phyloP scores from a whole-genome alignment of 805 yeast genomes.

The Pichia cabralensis region DNA sequence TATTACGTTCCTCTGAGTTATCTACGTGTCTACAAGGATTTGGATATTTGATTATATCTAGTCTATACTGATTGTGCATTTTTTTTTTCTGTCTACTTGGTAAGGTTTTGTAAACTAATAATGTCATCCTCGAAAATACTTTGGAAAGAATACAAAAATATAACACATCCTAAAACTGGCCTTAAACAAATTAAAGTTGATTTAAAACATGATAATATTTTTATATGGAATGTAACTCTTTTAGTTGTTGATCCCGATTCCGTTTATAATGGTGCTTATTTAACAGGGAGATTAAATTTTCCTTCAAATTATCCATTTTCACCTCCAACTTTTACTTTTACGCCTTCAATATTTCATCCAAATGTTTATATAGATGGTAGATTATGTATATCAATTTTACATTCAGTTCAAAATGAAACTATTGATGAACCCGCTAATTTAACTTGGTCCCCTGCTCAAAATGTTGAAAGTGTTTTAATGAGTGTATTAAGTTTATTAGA shows the following conservation, averaged over 20 bases:
- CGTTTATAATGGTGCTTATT: constrained; percentile 88
- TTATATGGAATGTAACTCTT: constrained; percentile 76
- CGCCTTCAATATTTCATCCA: constrained; percentile 94
- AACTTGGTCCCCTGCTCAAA: constrained; percentile 93
- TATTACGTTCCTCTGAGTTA: too few relatives aligned
- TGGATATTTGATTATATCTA: too few relatives aligned
- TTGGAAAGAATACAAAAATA: constrained; percentile 88
- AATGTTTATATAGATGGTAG: constrained; percentile 93
- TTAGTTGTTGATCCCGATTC: constrained; percentile 88
- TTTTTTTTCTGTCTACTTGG: neutral
- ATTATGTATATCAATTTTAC: constrained; percentile 86
- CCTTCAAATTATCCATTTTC: constrained; percentile 86
- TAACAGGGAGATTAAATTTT: constrained; percentile 87
- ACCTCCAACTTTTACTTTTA: constrained; percentile 89
- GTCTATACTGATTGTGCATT: too few relatives aligned
- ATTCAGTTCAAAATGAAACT: constrained; percentile 76
- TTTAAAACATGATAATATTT: constrained; percentile 43
- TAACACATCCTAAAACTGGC: constrained; percentile 83
- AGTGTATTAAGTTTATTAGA: constrained; percentile 85
- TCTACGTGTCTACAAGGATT: too few relatives aligned
- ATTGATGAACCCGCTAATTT: constrained; percentile 90
- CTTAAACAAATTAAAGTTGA: constrained; percentile 27
- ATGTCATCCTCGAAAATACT: constrained; percentile 54
- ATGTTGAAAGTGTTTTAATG: constrained; percentile 86
- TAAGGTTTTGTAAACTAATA: neutral